Conservation (phyloP, 305 asterid genomes). For the Plantago coronopus region DNA sequence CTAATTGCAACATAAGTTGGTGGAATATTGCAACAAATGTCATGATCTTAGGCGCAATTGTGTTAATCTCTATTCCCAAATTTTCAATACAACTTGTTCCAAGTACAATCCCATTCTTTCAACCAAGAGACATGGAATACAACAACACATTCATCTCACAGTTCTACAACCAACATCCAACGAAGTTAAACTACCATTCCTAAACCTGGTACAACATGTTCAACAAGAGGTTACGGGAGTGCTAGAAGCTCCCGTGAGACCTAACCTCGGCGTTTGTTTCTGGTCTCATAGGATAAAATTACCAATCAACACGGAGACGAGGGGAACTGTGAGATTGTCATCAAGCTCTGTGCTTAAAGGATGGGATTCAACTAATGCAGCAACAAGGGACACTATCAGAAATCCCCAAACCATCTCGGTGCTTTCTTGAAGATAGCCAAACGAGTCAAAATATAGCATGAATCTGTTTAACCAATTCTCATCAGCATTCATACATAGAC, state of each 20-base stretch:
- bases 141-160: too few species aligned
- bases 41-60: too few species aligned
- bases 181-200: too few species aligned
- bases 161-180: too few species aligned
- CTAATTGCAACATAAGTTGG: too few species aligned
- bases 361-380: constrained; percentile 87
- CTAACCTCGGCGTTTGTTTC: neutral
- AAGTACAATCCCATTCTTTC: too few species aligned
- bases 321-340: constrained; percentile 90
- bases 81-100: too few species aligned
- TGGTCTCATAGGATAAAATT: constrained; percentile 42
- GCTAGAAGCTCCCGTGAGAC: neutral
- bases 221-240: neutral
- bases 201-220: too few species aligned
- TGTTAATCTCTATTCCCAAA: too few species aligned
- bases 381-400: constrained; percentile 56
- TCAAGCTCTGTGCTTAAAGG: constrained; percentile 79
- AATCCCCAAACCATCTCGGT: constrained; percentile 51
- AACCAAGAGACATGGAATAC: too few species aligned
- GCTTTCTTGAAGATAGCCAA: constrained; percentile 70
- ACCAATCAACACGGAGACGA: constrained; percentile 62
- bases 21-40: too few species aligned
- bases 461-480: constrained; percentile 40
- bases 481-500: constrained; percentile 16
- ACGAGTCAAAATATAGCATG: constrained; percentile 70